Conservation (phyloP, 768 basidiomycete genomes). For the Filobasidium wieringae region DNA sequence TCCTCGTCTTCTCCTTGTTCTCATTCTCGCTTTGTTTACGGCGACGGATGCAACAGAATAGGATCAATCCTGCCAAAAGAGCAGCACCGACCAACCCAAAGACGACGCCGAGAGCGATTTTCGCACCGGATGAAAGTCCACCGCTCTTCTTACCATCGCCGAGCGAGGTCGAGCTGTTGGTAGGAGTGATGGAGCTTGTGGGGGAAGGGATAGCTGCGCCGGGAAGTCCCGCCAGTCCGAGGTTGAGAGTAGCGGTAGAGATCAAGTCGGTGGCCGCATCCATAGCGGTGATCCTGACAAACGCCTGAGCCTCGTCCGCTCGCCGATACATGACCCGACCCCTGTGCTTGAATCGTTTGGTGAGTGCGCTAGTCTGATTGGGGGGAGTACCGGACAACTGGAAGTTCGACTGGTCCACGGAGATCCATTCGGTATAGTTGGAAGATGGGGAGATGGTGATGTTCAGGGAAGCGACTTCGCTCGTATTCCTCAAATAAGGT, state of each 20-base stretch:
- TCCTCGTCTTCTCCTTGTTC: slow-evolving; percentile 22
- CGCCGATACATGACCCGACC: neutral
- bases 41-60: slow-evolving; percentile 32
- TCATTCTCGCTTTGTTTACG: slow-evolving; percentile 14
- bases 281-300: slow-evolving; percentile 22
- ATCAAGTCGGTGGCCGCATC: slow-evolving; percentile 2
- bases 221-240: slow-evolving; percentile 19
- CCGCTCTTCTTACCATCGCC: slow-evolving; percentile 1
- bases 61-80: slow-evolving; percentile 23
- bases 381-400: slow-evolving; percentile 27
- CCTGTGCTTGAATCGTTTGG: neutral
- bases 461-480: slow-evolving; percentile 21
- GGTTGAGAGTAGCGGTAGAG: slow-evolving; percentile 17
- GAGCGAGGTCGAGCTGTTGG: slow-evolving; percentile 6
- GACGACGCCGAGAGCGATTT: slow-evolving; percentile 35
- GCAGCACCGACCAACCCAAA: slow-evolving; percentile 28
- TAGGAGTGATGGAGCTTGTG: slow-evolving; percentile 19
- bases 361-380: slow-evolving; percentile 12
- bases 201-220: slow-evolving; percentile 15
- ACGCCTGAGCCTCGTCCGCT: slow-evolving; percentile 2
- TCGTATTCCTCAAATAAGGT: slow-evolving; percentile 48
- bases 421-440: slow-evolving; percentile 24
- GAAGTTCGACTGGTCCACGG: slow-evolving; percentile 21
- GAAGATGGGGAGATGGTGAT: slow-evolving; percentile 21
- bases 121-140: slow-evolving; percentile 32